Evolutionary conservation across 2,329 filamentous ascomycete species (phyloP), one percentile per base, ranked within the genome.

Genomic region (Dactylellina drechsleri): DNA sequence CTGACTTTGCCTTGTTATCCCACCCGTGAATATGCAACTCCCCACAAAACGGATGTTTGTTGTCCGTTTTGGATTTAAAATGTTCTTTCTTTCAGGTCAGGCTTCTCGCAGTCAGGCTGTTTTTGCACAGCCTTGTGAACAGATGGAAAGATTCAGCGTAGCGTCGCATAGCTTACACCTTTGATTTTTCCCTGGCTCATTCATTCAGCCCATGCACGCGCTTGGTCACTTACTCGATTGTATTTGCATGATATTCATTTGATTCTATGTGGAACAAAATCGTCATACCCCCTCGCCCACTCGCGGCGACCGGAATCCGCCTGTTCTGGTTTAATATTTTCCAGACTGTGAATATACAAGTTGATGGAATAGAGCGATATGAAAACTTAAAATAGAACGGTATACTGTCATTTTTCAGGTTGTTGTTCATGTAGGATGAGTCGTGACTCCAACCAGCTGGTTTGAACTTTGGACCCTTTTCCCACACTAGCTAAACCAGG

Each of bases 321-420:
- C 59, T 65, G 43, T 52, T 18, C 4, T 7, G 20, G 28, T 20
- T 36, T 47, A 10, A 47, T n/a, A n/a, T 47, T 15, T 45, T 13
- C 13, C 15, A n/a, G 15, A n/a, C 13, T 47, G 43, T 47, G 43
- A n/a, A 18, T 47, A 47, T 47, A 10, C 16, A 15, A 15, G 43
- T 15, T 15, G 43, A 16, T 43, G 49, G 45, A 18, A 18, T n/a
- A 18, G 3, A 23, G 52, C 28, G 58, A 66, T 49, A 56, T 43
- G 49, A 53, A 41, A 52, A 54, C 70, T 62, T 58, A 74, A 74
- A 74, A 74, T 74, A 74, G 70, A 74, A 67, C 52, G 47, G 16
- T 31, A 58, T 64, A 18, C 16, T 23, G 23, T 47, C 43, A 47
- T 47, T 15, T 41, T 40, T 50, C 16, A 47, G 50, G 43, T 54